Percentiles rank a stretch among this genome's conserved stretches.
phyloP scores from a whole-genome alignment of 2,329 filamentous ascomycete species.

The Microdochium bolleyi region DNA sequence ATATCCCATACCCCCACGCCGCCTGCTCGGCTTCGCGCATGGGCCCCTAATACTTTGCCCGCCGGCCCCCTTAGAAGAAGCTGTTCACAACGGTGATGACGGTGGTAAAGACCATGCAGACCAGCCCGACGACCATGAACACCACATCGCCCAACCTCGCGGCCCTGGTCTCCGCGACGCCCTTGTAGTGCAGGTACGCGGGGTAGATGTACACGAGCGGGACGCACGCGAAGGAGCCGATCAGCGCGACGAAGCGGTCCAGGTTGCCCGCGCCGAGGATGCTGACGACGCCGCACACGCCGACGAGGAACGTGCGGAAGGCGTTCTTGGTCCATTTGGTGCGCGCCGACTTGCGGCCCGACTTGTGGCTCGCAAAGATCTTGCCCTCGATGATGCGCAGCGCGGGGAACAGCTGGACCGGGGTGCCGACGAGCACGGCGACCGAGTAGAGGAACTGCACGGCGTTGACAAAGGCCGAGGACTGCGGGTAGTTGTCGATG shows the following conservation, averaged over 20 bases:
- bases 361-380: conserved; percentile 53
- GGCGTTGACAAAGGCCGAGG: conserved; percentile 63
- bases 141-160: conserved; percentile 51
- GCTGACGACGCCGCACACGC: conserved; percentile 51
- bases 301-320: conserved; percentile 49
- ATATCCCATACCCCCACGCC: not conserved
- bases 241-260: conserved; percentile 68
- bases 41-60: not conserved
- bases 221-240: conserved; percentile 66
- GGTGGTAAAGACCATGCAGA: conserved; percentile 68
- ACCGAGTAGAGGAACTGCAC: conserved; percentile 69
- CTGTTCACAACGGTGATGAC: conserved; percentile 45
- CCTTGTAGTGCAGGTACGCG: conserved; percentile 61
- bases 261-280: conserved; percentile 60
- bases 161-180: conserved; percentile 47
- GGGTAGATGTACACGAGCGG: conserved; percentile 74
- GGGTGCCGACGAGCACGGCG: conserved; percentile 65
- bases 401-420: conserved; percentile 68
- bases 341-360: conserved; percentile 54
- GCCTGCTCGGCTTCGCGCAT: not conserved
- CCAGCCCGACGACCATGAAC: conserved; percentile 54
- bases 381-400: conserved; percentile 62
- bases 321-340: conserved; percentile 75
- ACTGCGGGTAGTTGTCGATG: conserved; percentile 68
- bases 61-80: conserved; percentile 16